Base-by-base conservation (phyloP, 1,284 basidiomycete genomes). In the Vanrija sp. region DNA sequence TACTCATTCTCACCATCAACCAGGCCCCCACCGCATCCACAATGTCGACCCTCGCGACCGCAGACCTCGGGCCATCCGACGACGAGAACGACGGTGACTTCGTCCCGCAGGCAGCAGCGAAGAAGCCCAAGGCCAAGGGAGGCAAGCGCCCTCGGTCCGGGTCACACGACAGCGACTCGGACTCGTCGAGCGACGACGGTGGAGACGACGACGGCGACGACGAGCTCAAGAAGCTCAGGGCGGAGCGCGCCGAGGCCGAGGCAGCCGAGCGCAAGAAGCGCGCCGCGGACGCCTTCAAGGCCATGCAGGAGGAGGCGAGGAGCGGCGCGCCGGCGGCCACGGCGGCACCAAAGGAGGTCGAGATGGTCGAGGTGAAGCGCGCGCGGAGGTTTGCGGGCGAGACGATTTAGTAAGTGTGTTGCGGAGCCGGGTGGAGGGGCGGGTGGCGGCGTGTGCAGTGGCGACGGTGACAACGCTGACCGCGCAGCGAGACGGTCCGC, bases 341-440 rank as follows among this genome's bases (percentile, higher is more conserved):
- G 44, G 23, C 35, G 12, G 38, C 18, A n/a, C 41, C 51, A 39
- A 36, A 44, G 10, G 52, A 58, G 38, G 53, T 56, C 10, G 62
- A 67, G 42, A 64, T 63, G 66, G 66, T 76, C 16, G 65, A 70
- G 47, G 52, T 76, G 8, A 57, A 59, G 51, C 52, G 72, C 22
- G 62, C 71, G 35, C 63, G 72, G 36, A 57, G 63, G n/a, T 76
- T 73, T 50, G 72, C 72, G 0, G 74, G 74, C 3, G 68, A 75
- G 56, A 69, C 65, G 9, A 65, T 76, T 44, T 68, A 62, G 74
- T 75, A 42, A 61, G 74, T 57, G 10, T 2, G 12, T 24, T 27
- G 27, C 12, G 23, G 48, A 37, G 18, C 14, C 25, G 2, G 31
- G n/a, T 16, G 4, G n/a, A n/a, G n/a, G 41, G 41, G 5, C 45